These are phyloP conservation scores for Durusdinium trenchii DNA, from an alignment of 73 alveolate species.

Conservation along the genomic window DNA sequence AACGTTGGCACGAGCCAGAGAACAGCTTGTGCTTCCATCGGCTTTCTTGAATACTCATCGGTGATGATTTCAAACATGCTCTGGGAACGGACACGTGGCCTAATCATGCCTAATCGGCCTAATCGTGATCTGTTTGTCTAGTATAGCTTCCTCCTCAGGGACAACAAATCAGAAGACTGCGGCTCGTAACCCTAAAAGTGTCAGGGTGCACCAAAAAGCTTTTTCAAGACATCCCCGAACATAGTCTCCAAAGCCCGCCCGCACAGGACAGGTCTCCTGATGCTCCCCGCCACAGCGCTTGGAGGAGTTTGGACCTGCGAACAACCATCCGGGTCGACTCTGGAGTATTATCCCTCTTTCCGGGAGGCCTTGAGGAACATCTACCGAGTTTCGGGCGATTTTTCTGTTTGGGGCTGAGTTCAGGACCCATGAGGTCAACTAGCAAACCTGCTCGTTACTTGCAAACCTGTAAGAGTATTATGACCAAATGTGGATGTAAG, in stretches of 20 bases:
- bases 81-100: neutral
- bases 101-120: neutral
- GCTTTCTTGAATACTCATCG: neutral
- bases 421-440: no score
- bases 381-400: neutral
- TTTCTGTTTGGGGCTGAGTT: neutral
- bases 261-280: conserved; percentile 1
- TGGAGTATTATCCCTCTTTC: conserved; percentile 8
- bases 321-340: neutral
- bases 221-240: neutral
- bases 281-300: neutral
- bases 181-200: neutral
- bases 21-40: neutral
- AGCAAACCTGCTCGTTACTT: neutral
- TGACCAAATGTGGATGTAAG: neutral
- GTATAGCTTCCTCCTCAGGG: neutral
- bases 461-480: neutral
- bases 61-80: neutral
- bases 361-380: neutral
- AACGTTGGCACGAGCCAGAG: neutral
- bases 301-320: neutral
- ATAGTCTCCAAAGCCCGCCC: neutral
- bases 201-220: neutral
- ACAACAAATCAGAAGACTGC: neutral
- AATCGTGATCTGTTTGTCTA: no score